Base-by-base conservation (phyloP, 2,329 filamentous ascomycete species). In the Chrysoporthe deuterocubensis region DNA sequence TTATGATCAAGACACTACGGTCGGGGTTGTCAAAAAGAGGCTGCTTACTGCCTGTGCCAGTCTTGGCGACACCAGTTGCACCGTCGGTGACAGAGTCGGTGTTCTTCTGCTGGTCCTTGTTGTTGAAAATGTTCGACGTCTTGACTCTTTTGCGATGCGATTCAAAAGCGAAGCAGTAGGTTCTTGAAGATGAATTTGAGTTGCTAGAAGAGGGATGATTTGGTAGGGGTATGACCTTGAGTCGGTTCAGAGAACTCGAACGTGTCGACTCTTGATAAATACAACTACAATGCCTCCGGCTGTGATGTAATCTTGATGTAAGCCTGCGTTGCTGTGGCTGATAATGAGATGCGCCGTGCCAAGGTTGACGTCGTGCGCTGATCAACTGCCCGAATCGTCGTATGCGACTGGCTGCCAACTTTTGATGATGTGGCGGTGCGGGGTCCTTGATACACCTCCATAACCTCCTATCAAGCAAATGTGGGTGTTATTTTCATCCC, bases 381-480 rank as follows among this genome's bases (percentile, higher is more conserved):
- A 69, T 69, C 67, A 37, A 34, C 62, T 64, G 56, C 67, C 42
- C 18, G 32, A 37, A 46, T 44, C 46, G 64, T 57, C 40, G 67
- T 32, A 52, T 21, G 37, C 59, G 42, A 46, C 44, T 37, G 37
- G 61, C 48, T 63, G 61, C 61, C 61, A 54, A 60, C 44, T 66
- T 61, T 43, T 21, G 62, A 64, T 67, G 67, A 59, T 67, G 67
- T 69, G 67, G 67, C 67, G 64, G 64, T 69, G 67, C 64, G 59
- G 67, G 67, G 67, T 43, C 64, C n/a, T 21, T 62, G 37, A 43
- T 43, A 68, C 63, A 34, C 32, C 60, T 4, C 56, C 18, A 37
- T 9, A 26, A 26, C 26, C 26, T 26, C 26, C 2, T 26, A 26
- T 26, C 2, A 26, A 26, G 26, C 26, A 26, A 26, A 26, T 26